A percentile compares a stretch with the other conserved stretches of the same genome.
Evolutionary conservation across 2,329 filamentous ascomycete genomes (phyloP).

Genomic region (Dactylellina sp.): DNA sequence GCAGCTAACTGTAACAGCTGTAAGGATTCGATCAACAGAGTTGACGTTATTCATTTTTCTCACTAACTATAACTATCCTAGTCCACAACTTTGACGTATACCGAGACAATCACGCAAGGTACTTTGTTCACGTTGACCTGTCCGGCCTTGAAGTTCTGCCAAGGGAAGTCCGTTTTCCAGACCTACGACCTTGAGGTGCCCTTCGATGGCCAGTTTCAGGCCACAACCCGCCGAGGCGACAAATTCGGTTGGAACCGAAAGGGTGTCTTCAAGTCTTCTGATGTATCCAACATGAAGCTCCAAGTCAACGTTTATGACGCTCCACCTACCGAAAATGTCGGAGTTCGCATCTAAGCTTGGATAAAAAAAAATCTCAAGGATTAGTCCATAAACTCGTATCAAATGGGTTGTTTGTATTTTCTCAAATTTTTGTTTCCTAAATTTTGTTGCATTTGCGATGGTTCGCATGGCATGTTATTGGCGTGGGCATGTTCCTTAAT

Average conservation of each 20-base stretch:
- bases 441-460: background rate
- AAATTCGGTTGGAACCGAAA: slow-evolving; percentile 49
- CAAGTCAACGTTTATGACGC: slow-evolving; percentile 43
- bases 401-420: no score
- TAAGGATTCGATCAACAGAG: slow-evolving; percentile 3
- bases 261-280: slow-evolving; percentile 37
- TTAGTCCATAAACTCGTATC: background rate
- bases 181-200: slow-evolving; percentile 48
- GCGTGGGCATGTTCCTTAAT: slow-evolving; percentile 9
- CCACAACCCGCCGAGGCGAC: slow-evolving; percentile 35
- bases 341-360: background rate
- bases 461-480: background rate
- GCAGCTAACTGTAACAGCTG: slow-evolving; percentile 35
- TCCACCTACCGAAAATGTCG: slow-evolving; percentile 17
- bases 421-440: background rate
- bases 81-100: slow-evolving; percentile 39
- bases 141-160: slow-evolving; percentile 39
- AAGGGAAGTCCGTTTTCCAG: slow-evolving; percentile 46
- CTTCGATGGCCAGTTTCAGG: slow-evolving; percentile 36
- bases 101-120: slow-evolving; percentile 39
- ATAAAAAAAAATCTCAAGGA: background rate
- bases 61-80: slow-evolving; percentile 7
- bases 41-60: background rate
- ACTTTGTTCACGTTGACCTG: slow-evolving; percentile 33
- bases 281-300: slow-evolving; percentile 53